Evolutionary conservation across 768 basidiomycete species (phyloP).

Genomic region (Xerocomellus chrysenteron): DNA sequence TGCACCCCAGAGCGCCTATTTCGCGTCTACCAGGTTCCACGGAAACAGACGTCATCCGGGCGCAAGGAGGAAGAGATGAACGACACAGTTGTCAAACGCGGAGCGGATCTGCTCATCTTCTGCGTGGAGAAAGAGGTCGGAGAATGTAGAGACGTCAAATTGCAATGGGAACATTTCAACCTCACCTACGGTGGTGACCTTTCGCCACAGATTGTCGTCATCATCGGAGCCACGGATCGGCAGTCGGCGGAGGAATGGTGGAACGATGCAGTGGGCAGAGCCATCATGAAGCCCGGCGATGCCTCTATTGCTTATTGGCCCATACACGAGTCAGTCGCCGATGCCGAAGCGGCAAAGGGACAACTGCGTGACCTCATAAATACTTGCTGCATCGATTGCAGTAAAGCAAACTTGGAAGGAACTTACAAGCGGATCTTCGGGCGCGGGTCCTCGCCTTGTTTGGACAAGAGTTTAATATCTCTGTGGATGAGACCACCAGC

Average conservation of each 20-base stretch:
- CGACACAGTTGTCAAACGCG: slow-evolving; percentile 15
- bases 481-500: not conserved
- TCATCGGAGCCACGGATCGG: slow-evolving; percentile 18
- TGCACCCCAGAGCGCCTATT: slow-evolving; percentile 16
- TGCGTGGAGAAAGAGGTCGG: slow-evolving; percentile 12
- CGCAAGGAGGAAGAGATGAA: slow-evolving; percentile 4
- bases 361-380: slow-evolving; percentile 17
- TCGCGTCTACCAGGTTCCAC: slow-evolving; percentile 20
- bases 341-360: slow-evolving; percentile 1
- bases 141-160: slow-evolving; percentile 9
- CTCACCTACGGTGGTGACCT: slow-evolving; percentile 25
- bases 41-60: not conserved
- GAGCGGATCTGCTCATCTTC: slow-evolving; percentile 25
- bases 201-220: slow-evolving; percentile 23
- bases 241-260: slow-evolving; percentile 24
- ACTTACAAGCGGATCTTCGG: slow-evolving; percentile 12
- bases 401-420: slow-evolving; percentile 5
- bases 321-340: not conserved
- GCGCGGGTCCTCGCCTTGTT: not conserved
- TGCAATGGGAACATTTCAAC: slow-evolving; percentile 26
- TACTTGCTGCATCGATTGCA: slow-evolving; percentile 27
- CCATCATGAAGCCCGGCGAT: not conserved
- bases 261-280: not conserved
- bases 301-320: slow-evolving; percentile 22
- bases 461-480: slow-evolving; percentile 1